Base-by-base conservation (phyloP, 495 filamentous ascomycete genomes). In the Lentithecium fluviatile region DNA sequence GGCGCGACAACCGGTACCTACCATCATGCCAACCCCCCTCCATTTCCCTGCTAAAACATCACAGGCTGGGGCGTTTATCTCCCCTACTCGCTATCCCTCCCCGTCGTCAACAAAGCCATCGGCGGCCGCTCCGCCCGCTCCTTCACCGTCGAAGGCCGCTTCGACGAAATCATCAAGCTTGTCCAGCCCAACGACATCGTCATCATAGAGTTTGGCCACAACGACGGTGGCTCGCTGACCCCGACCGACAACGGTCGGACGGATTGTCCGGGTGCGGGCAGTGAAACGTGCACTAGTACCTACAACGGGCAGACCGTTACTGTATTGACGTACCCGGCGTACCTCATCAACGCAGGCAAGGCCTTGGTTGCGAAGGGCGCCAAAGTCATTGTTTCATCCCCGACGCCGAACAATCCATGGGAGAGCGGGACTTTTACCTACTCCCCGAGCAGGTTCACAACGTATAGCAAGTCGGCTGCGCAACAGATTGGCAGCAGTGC, bases 371-470 rank as follows among this genome's bases (percentile, higher is more conserved):
- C 75, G 48, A 85, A 85, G 66, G 85, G 85, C 13, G 85, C 84
- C 11, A 75, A 76, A 17, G 85, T 88, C 32, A 73, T 88, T n/a
- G 76, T 88, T 42, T 78, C 77, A 12, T 78, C 74, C 15, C 83
- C 81, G 51, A 88, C 85, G 2, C 85, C 85, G 0, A 81, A 88
- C 60, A 87, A 82, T 59, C 68, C 77, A 15, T 88, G 83, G 82
- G 83, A 88, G 64, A 70, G 69, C 6, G 82, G 82, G 0, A 69
- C 58, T 1, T 87, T 77, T 63, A 58, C 24, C 6, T 77, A 76
- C 49, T 58, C 65, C 13, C 68, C 75, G 11, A 65, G 69, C 37
- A 73, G 84, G 4, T 88, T 87, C 55, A 83, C 85, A 0, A 79
- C 55, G 32, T 88, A 87, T 65, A 79, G 82, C 0, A 54, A 76